These are phyloP conservation scores for Claviceps maximensis DNA, from an alignment of 2,329 filamentous ascomycete genomes.

Conservation along the genomic window DNA sequence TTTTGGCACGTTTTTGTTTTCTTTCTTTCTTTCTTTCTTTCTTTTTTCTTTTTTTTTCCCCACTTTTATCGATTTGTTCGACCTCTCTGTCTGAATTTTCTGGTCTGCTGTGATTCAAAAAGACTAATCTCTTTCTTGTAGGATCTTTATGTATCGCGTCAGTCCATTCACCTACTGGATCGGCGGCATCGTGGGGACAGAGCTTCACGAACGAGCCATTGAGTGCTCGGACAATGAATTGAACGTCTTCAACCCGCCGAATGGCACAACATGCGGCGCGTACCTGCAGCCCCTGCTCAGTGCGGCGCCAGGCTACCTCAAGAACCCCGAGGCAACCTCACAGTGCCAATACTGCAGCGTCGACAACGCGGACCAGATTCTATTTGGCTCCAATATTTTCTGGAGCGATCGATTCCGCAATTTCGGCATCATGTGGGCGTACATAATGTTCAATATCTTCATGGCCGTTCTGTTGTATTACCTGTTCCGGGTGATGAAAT, in stretches of 20 bases:
- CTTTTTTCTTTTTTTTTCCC: too few species aligned
- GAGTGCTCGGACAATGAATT: slow-evolving; percentile 42
- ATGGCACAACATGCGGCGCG: slow-evolving; percentile 45
- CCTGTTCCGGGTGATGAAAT: slow-evolving; percentile 39
- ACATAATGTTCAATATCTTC: slow-evolving; percentile 48
- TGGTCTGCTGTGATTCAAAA: too few species aligned
- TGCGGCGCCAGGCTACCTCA: slow-evolving; percentile 41
- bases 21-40: not conserved
- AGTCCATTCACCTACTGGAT: slow-evolving; percentile 59
- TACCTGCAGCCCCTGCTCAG: slow-evolving; percentile 48
- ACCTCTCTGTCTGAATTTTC: too few species aligned
- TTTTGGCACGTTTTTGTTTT: slow-evolving; percentile 38
- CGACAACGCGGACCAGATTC: slow-evolving; percentile 46
- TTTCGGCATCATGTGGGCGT: slow-evolving; percentile 57
- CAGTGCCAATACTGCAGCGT: slow-evolving; percentile 57
- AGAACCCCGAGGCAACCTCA: slow-evolving; percentile 42
- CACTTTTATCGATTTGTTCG: too few species aligned
- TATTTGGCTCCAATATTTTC: slow-evolving; percentile 31
- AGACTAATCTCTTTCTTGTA: not conserved
- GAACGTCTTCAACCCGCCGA: slow-evolving; percentile 50
- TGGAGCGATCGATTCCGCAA: slow-evolving; percentile 52
- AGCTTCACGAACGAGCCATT: slow-evolving; percentile 42
- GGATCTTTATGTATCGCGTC: slow-evolving; percentile 59
- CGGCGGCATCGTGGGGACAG: slow-evolving; percentile 51
- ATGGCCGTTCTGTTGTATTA: slow-evolving; percentile 50